Percentiles rank a stretch among this genome's conserved stretches.
Evolutionary conservation across 768 basidiomycete genomes (phyloP).

Genomic region (Suillus subalutaceus): DNA sequence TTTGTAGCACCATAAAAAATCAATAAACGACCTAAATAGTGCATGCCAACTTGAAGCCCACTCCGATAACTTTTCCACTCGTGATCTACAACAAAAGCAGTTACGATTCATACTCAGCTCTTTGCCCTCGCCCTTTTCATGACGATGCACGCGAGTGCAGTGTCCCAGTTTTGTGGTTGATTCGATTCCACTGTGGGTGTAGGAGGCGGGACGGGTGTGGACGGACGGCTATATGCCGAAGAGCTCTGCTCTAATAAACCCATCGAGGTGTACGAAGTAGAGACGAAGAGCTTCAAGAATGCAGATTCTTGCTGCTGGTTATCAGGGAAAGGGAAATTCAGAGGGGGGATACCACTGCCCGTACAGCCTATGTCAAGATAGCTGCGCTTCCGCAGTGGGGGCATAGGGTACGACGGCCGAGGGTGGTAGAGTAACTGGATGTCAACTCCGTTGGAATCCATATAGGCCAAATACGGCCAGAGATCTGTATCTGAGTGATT

Average conservation of each 20-base stretch:
- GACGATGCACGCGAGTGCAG: conserved; percentile 20
- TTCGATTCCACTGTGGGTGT: conserved; percentile 2
- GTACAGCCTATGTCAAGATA: conserved; percentile 47
- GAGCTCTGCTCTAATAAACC: conserved; percentile 50
- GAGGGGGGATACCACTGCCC: conserved; percentile 38
- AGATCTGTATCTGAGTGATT: conserved; percentile 55
- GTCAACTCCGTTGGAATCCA: conserved; percentile 58
- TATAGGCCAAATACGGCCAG: conserved; percentile 65
- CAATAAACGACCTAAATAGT: conserved; percentile 10
- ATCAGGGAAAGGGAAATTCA: conserved; percentile 45
- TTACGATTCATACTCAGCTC: background rate
- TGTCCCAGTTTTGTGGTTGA: conserved; percentile 34
- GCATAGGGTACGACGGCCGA: conserved; percentile 33
- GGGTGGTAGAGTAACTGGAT: conserved; percentile 61
- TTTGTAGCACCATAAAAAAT: conserved; percentile 2
- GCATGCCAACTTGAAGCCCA: background rate
- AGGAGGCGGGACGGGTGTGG: conserved; percentile 18
- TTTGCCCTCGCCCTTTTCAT: background rate
- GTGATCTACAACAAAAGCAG: background rate
- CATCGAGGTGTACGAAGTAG: conserved; percentile 52
- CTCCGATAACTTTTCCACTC: background rate
- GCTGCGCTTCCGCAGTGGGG: conserved; percentile 48
- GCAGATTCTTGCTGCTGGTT: conserved; percentile 44
- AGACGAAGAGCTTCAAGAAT: conserved; percentile 62
- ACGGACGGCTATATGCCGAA: conserved; percentile 13